Base-by-base conservation (phyloP, 108 stramenopile species). In the Cylindrotheca fusiformis region DNA sequence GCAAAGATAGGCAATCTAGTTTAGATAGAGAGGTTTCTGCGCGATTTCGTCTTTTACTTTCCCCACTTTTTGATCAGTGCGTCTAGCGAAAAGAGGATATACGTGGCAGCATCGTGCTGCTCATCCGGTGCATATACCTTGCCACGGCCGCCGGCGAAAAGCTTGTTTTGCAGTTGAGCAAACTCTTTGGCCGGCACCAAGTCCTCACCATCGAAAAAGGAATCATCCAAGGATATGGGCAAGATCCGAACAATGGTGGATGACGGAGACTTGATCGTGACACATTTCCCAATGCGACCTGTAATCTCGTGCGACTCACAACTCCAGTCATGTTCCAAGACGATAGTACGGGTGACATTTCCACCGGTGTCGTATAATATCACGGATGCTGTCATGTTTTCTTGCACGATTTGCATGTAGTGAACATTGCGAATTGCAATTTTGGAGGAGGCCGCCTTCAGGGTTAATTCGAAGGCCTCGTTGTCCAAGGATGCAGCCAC, bases 31-130 rank as follows among this genome's bases (percentile, higher is more conserved):
- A 17, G 44, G 17, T 14, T 17, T 17, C 10, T 10, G 12, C 44
- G 21, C 5, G 19, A 6, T 51, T 21, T n/a, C 50, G 19, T 6
- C 12, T 6, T n/a, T n/a, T 51, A 21, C 6, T 6, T 51, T n/a
- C 21, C 21, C 5, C n/a, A 56, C 1, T 56, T 55, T 47, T 57
- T 56, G 47, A 66, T 48, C 0, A 69, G 47, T 1, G 70, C 48
- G 31, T 74, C 73, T 22, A 66, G 8, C 0, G 73, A 31, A 32
- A 74, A 74, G 1, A 74, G 20, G 10, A 74, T 51, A 25, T 44
- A 59, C 53, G 48, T 67, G 46, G 67, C 73, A 19, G 73, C 66
- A 56, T 74, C 73, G 31, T 60, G 65, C 36, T 74, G 73, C 48
- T 67, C 73, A 32, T 74, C 67, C 21, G 73, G 73, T 20, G 73